Evolutionary conservation across 495 filamentous ascomycete genomes (phyloP).

Genomic region (Tuber umbilicatum): DNA sequence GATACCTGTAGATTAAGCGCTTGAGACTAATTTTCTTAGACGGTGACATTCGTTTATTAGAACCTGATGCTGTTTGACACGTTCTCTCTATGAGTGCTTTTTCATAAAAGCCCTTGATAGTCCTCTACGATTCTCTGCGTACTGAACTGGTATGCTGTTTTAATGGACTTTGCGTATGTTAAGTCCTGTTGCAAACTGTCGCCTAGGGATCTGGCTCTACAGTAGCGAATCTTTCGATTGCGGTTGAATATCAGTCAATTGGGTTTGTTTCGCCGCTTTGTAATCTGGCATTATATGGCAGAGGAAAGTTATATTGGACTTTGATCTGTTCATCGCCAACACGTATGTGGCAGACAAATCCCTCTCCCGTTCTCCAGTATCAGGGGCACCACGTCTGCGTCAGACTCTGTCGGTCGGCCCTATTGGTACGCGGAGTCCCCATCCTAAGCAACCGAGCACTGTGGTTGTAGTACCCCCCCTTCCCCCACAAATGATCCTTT

Average conservation of each 20-base stretch:
- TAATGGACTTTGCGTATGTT: neutral
- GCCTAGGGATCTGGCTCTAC: neutral
- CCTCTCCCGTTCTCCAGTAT: neutral
- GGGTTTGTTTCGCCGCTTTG: neutral
- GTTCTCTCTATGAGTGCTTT: neutral
- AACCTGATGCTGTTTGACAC: neutral
- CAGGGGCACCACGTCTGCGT: neutral
- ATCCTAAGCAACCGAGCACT: neutral
- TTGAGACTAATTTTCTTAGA: neutral
- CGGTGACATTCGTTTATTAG: neutral
- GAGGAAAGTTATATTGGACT: neutral
- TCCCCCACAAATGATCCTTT: neutral
- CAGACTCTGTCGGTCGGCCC: neutral
- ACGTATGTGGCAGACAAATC: constrained; percentile 2
- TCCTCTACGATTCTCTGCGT: neutral
- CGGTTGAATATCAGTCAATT: neutral
- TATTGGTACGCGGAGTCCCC: neutral
- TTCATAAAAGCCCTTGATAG: neutral
- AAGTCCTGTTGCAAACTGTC: neutral
- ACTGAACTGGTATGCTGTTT: neutral
- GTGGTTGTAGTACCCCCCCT: neutral
- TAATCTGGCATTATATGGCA: neutral
- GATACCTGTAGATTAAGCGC: no score
- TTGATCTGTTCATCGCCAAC: neutral
- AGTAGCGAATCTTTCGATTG: constrained; percentile 1